A percentile compares a stretch with the other conserved stretches of the same genome.
Conservation (phyloP, 371 early-diverging fungal species). For the Fennellomyces sp. region DNA sequence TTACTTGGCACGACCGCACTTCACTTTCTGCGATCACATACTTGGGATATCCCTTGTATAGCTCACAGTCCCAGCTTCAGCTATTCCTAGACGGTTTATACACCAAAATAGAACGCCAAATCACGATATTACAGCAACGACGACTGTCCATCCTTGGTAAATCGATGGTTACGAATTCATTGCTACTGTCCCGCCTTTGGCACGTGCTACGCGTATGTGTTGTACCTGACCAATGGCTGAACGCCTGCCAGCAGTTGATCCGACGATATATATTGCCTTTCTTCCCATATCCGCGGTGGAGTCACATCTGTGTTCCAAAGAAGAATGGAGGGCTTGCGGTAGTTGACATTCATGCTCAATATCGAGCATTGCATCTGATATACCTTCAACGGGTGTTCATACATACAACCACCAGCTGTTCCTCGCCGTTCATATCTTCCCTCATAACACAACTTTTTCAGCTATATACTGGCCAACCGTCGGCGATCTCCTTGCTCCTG, state of each 20-base stretch:
- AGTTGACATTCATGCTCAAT: too few relatives aligned
- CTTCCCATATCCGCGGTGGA: neutral
- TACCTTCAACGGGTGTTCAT: too few relatives aligned
- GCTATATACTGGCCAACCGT: too few relatives aligned
- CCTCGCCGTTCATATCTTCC: too few relatives aligned
- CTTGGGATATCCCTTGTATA: constrained; percentile 22
- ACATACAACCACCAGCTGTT: too few relatives aligned
- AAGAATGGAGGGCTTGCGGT: too few relatives aligned
- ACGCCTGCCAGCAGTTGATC: neutral
- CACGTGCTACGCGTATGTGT: neutral
- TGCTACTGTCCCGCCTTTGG: constrained; percentile 13
- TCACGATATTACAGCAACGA: neutral
- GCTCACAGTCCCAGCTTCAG: constrained; percentile 13
- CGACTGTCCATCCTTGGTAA: constrained; percentile 15
- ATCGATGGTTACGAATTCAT: constrained; percentile 14
- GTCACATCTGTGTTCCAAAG: too few relatives aligned
- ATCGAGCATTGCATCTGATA: too few relatives aligned
- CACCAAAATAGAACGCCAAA: too few relatives aligned
- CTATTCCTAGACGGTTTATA: too few relatives aligned
- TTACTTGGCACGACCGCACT: constrained; percentile 20
- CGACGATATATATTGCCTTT: neutral
- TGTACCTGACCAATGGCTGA: neutral
- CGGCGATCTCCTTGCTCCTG: too few relatives aligned
- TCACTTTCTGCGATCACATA: constrained; percentile 7
- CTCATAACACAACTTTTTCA: too few relatives aligned